These are phyloP conservation scores for Dacryopinax primogenitus DNA, from an alignment of 768 basidiomycete species.

Conservation along the genomic window DNA sequence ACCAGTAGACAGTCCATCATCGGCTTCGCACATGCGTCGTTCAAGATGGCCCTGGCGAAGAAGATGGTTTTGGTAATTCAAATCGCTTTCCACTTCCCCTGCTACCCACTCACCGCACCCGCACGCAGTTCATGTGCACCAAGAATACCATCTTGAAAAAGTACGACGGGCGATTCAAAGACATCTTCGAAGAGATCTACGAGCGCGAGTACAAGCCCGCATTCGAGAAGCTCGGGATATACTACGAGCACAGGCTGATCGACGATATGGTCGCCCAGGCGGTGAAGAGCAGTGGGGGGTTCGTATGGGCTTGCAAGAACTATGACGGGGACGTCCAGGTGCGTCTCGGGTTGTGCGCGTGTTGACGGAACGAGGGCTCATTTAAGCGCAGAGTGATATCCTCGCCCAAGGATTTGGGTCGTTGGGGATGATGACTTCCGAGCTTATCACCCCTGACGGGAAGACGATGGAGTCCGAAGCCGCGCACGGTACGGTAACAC, in stretches of 20 bases:
- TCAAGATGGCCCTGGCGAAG: constrained; percentile 79
- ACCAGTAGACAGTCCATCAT: constrained; percentile 51
- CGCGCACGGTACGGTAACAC: constrained; percentile 91
- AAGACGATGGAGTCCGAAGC: constrained; percentile 88
- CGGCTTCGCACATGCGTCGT: constrained; percentile 93
- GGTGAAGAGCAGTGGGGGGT: constrained; percentile 92
- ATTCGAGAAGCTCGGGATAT: constrained; percentile 60
- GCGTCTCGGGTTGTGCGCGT: no score
- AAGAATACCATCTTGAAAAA: constrained; percentile 97
- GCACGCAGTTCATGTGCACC: constrained; percentile 80
- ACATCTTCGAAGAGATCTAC: constrained; percentile 96
- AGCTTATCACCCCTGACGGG: constrained; percentile 91
- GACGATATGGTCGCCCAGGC: constrained; percentile 98
- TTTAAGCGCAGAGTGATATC: constrained; percentile 74
- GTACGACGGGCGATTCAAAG: constrained; percentile 98
- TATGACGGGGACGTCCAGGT: constrained; percentile 65
- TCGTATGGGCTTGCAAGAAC: constrained; percentile 62
- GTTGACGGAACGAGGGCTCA: no score
- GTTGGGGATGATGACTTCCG: constrained; percentile 96
- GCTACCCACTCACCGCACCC: not conserved
- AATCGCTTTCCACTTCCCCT: not conserved
- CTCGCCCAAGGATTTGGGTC: constrained; percentile 95
- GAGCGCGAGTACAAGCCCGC: constrained; percentile 58
- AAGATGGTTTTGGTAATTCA: constrained; percentile 30
- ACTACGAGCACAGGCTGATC: constrained; percentile 93